Conservation (phyloP, 2,329 filamentous ascomycete species). For the Chaetomiaceae sp. region DNA sequence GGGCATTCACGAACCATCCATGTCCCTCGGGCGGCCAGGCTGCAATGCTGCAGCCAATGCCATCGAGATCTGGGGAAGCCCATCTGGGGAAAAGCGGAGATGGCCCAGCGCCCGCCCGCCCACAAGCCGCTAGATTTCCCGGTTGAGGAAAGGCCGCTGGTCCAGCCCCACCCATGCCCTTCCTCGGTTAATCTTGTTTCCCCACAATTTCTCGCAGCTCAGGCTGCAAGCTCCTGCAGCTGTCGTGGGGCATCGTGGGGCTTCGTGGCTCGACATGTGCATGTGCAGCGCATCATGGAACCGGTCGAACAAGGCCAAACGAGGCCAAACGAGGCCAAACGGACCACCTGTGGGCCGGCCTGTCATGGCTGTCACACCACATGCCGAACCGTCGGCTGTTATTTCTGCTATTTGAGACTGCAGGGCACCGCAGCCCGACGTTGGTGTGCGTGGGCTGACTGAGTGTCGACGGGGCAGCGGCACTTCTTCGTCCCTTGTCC, state of each 20-base stretch:
- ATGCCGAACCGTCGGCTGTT: conserved; percentile 16
- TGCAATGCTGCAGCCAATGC: no score
- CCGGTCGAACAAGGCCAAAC: conserved; percentile 4
- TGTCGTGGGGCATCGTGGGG: no score
- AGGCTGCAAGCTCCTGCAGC: background rate
- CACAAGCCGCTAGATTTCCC: no score
- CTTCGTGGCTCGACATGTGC: conserved; percentile 12
- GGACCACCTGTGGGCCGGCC: conserved; percentile 17
- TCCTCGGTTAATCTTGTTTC: conserved; percentile 6
- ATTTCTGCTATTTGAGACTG: no score
- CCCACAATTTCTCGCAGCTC: background rate
- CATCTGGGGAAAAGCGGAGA: conserved; percentile 10
- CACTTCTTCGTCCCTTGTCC: background rate
- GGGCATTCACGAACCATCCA: no score
- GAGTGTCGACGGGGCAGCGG: no score
- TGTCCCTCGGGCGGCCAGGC: no score
- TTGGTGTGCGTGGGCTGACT: no score
- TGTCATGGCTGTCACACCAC: conserved; percentile 16
- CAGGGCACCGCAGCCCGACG: no score
- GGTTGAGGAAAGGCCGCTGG: no score
- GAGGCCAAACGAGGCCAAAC: conserved; percentile 3
- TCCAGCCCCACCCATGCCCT: background rate
- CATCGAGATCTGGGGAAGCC: no score
- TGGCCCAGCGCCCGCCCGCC: no score
- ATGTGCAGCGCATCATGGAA: conserved; percentile 10